These are phyloP conservation scores for Zygosaccharomyces sapae DNA, from an alignment of 1,139 yeast genomes.

Conservation along the genomic window DNA sequence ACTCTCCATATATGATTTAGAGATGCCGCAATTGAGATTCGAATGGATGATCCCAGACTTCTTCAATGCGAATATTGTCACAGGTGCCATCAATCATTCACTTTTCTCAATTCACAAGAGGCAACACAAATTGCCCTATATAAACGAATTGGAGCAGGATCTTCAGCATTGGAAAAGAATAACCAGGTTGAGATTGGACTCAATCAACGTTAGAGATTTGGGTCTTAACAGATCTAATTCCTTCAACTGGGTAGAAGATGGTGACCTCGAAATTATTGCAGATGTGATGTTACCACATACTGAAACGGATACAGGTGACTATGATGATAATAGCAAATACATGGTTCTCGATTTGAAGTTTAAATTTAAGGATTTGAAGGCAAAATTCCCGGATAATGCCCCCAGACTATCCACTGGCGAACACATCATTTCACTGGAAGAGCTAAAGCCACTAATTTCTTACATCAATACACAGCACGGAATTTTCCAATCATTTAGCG, in stretches of 20 bases:
- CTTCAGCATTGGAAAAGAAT: constrained; percentile 47
- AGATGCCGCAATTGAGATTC: constrained; percentile 55
- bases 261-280: constrained; percentile 64
- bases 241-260: constrained; percentile 67
- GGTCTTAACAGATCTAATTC: constrained; percentile 32
- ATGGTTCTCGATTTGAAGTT: constrained; percentile 63
- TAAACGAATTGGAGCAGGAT: constrained; percentile 38
- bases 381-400: constrained; percentile 48
- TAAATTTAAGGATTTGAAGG: constrained; percentile 57
- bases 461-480: constrained; percentile 50
- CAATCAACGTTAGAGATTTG: constrained; percentile 50
- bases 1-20: constrained; percentile 60
- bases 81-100: constrained; percentile 73
- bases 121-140: constrained; percentile 45
- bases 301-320: constrained; percentile 32
- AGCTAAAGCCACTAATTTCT: constrained; percentile 56
- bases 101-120: constrained; percentile 69
- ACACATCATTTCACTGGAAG: constrained; percentile 55
- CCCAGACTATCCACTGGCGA: constrained; percentile 53
- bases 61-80: constrained; percentile 63
- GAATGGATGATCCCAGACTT: constrained; percentile 59
- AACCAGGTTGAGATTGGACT: constrained; percentile 61
- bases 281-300: constrained; percentile 64
- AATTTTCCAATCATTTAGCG: constrained; percentile 27
- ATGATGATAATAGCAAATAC: constrained; percentile 44